phyloP scores from a whole-genome alignment of 139 green algal genomes.

The Eudorina sp. region DNA sequence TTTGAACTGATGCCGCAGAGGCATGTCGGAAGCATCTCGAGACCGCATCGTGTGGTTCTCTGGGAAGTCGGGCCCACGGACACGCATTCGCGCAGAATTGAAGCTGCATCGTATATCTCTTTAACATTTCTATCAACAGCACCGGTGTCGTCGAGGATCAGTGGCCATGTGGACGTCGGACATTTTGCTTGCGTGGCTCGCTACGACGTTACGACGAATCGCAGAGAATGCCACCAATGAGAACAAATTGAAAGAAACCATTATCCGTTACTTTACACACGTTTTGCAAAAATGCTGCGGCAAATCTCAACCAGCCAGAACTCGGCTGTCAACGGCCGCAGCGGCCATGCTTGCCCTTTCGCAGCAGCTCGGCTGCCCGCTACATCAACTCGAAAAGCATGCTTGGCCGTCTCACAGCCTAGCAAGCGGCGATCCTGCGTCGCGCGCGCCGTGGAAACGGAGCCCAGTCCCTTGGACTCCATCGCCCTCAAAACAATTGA shows the following conservation, averaged over 20 bases:
- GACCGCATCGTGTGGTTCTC: background rate
- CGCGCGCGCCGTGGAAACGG: conserved; percentile 10
- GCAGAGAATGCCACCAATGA: too few species aligned
- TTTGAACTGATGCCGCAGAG: too few species aligned
- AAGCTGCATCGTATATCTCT: too few species aligned
- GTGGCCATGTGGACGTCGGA: background rate
- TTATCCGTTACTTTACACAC: background rate
- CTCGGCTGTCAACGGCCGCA: background rate
- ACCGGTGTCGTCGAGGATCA: too few species aligned
- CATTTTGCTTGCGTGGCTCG: conserved; percentile 35
- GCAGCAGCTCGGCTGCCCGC: background rate
- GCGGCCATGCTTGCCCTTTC: background rate
- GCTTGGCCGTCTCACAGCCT: too few species aligned
- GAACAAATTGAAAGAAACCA: background rate
- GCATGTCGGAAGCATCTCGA: background rate
- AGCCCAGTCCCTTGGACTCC: conserved; percentile 19
- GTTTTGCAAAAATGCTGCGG: background rate
- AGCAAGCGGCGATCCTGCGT: background rate
- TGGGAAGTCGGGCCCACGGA: too few species aligned
- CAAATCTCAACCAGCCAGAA: background rate
- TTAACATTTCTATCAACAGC: too few species aligned
- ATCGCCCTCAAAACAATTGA: conserved; percentile 43
- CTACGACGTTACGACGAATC: background rate
- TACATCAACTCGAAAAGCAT: too few species aligned
- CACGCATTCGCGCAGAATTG: too few species aligned